These are phyloP conservation scores for Aspergillus sojae DNA, from an alignment of 2,329 filamentous ascomycete genomes.

Conservation along the genomic window DNA sequence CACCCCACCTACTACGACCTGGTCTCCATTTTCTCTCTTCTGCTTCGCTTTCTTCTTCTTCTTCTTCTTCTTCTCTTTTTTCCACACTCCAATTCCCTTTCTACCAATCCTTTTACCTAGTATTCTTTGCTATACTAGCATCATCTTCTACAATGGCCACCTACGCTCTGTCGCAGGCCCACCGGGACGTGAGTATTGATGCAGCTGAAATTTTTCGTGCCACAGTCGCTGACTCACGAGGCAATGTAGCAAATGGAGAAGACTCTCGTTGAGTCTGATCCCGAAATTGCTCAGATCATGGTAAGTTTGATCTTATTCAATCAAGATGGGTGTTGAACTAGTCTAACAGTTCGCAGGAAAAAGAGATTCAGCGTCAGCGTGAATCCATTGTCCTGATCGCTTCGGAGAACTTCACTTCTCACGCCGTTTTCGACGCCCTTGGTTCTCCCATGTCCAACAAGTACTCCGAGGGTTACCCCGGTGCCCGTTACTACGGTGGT, in stretches of 20 bases:
- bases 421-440: constrained; percentile 95
- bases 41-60: constrained; percentile 3
- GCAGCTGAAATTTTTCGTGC: constrained; percentile 12
- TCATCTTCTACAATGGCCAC: constrained; percentile 43
- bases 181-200: constrained; percentile 61
- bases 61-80: constrained; percentile 2
- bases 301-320: constrained; percentile 54
- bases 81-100: constrained; percentile 8
- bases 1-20: constrained; percentile 7
- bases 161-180: constrained; percentile 68
- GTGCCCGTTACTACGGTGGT: constrained; percentile 97
- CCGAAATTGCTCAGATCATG: constrained; percentile 96
- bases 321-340: background rate
- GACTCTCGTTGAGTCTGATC: constrained; percentile 85
- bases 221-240: constrained; percentile 36
- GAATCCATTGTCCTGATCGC: constrained; percentile 99
- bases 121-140: background rate
- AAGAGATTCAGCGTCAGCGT: constrained; percentile 93
- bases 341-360: constrained; percentile 62
- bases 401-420: constrained; percentile 98
- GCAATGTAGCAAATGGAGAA: constrained; percentile 84
- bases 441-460: constrained; percentile 97
- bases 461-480: constrained; percentile 98
- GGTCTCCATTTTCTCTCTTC: constrained; percentile 12
- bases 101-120: constrained; percentile 15